phyloP scores from a whole-genome alignment of 2,329 filamentous ascomycete genomes.

The Aureobasidium subglaciale region DNA sequence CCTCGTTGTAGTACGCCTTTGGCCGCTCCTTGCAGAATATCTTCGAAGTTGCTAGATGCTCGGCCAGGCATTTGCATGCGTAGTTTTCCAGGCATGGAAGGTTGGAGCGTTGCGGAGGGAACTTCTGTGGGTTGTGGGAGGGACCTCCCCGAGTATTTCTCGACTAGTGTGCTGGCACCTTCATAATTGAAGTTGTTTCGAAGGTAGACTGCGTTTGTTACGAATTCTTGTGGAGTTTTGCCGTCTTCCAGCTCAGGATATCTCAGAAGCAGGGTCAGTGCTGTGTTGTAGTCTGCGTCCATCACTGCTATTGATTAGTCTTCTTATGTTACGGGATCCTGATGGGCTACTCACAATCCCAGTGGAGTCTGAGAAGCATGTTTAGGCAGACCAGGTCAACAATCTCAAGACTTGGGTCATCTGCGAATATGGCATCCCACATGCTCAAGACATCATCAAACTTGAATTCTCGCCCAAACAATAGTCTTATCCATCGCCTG shows the following conservation, averaged over 20 bases:
- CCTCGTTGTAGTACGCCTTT: conserved; percentile 66
- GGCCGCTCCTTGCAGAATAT: conserved; percentile 67
- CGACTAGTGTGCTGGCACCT: conserved; percentile 59
- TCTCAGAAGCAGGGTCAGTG: conserved; percentile 72
- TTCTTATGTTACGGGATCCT: background rate
- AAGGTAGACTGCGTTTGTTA: conserved; percentile 76
- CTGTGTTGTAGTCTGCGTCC: conserved; percentile 79
- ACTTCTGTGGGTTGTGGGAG: conserved; percentile 24
- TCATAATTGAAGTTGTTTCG: conserved; percentile 55
- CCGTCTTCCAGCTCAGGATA: conserved; percentile 57
- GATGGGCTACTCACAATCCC: conserved; percentile 62
- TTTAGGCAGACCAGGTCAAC: conserved; percentile 88
- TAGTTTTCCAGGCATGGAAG: background rate
- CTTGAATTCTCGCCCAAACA: conserved; percentile 89
- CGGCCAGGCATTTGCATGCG: background rate
- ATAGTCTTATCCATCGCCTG: conserved; percentile 84
- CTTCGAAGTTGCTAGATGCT: conserved; percentile 54
- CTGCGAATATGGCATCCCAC: conserved; percentile 87
- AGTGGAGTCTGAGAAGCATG: conserved; percentile 87
- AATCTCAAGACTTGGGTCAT: conserved; percentile 71
- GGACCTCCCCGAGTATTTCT: conserved; percentile 57
- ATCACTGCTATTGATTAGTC: conserved; percentile 51
- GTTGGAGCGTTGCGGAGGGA: conserved; percentile 18
- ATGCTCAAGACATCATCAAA: conserved; percentile 76
- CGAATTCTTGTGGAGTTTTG: conserved; percentile 55